phyloP scores from a whole-genome alignment of 139 green algal genomes.

The Chloropicon primus region DNA sequence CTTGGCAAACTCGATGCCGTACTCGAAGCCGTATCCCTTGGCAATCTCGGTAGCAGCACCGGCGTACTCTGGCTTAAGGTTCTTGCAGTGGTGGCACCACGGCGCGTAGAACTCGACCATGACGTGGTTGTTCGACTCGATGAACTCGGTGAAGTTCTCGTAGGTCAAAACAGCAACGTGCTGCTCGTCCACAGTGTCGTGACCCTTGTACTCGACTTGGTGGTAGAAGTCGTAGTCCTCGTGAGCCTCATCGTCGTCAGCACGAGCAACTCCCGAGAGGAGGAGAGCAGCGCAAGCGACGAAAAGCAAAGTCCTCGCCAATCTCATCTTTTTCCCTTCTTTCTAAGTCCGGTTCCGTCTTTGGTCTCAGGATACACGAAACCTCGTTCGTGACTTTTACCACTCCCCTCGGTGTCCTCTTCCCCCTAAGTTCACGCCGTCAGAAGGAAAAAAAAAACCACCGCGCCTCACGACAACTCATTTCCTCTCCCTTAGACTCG shows the following conservation, averaged over 20 bases:
- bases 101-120: conserved; percentile 64
- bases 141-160: not conserved
- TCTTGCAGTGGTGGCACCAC: conserved; percentile 70
- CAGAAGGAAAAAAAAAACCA: no score
- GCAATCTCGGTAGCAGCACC: conserved; percentile 44
- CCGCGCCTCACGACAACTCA: no score
- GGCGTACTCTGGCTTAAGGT: conserved; percentile 53
- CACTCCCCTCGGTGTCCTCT: no score
- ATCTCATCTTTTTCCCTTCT: no score
- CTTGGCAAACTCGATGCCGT: conserved; percentile 51
- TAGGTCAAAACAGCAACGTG: not conserved
- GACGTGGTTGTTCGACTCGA: not conserved
- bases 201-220: not conserved
- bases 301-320: not conserved
- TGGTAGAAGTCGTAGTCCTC: not conserved
- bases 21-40: conserved; percentile 31
- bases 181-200: not conserved
- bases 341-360: no score
- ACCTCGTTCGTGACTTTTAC: no score
- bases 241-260: not conserved
- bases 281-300: not conserved
- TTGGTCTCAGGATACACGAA: no score
- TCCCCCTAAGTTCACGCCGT: no score
- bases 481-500: no score
- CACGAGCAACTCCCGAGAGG: not conserved